phyloP scores from a whole-genome alignment of 176 grass and related monocot genomes.

The Ananas comosus region DNA sequence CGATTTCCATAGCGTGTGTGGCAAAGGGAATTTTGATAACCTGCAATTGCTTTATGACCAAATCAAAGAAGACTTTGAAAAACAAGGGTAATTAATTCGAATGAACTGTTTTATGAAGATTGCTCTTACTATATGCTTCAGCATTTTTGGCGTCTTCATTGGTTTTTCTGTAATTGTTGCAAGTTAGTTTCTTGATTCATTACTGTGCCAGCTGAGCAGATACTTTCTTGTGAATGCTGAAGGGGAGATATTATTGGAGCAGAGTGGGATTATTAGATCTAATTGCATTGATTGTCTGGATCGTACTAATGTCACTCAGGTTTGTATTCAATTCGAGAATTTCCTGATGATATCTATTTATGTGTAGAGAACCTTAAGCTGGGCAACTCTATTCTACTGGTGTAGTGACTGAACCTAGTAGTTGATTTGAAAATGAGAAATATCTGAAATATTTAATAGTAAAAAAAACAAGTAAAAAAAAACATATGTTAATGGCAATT shows the following conservation, averaged over 20 bases:
- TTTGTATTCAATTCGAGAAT: conserved; percentile 9
- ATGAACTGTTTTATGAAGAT: conserved; percentile 9
- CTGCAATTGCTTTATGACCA: conserved; percentile 62
- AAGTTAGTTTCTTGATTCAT: conserved; percentile 57
- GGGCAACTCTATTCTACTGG: too few relatives aligned
- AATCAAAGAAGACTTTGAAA: conserved; percentile 61
- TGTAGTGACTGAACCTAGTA: too few relatives aligned
- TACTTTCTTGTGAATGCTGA: conserved; percentile 88
- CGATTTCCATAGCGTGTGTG: conserved; percentile 87
- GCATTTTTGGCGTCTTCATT: conserved; percentile 13
- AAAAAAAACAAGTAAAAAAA: too few relatives aligned
- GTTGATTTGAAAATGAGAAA: background rate
- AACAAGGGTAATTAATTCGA: conserved; percentile 85
- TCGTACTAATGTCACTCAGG: conserved; percentile 97
- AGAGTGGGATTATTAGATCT: conserved; percentile 65
- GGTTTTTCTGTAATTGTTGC: conserved; percentile 41
- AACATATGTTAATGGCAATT: too few relatives aligned
- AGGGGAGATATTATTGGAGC: conserved; percentile 73
- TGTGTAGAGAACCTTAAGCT: too few relatives aligned
- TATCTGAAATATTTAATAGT: too few relatives aligned
- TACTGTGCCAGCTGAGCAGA: conserved; percentile 90
- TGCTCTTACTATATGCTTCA: background rate
- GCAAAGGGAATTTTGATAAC: conserved; percentile 84
- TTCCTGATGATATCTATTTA: too few relatives aligned
- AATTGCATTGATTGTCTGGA: conserved; percentile 99